These are phyloP conservation scores for Fusarium sp. DNA, from an alignment of 2,329 filamentous ascomycete species.

Conservation along the genomic window DNA sequence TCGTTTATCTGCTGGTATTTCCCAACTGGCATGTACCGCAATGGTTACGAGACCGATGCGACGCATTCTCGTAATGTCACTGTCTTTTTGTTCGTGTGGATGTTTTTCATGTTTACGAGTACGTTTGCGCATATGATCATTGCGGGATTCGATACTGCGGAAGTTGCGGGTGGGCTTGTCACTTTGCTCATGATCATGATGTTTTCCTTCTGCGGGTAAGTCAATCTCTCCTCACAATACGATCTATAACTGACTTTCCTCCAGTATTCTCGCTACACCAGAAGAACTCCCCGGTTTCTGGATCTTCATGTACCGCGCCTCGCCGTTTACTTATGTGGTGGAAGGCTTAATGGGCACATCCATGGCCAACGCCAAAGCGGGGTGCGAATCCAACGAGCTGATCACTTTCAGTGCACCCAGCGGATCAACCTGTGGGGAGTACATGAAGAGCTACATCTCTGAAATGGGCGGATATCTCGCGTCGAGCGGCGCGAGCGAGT, in stretches of 20 bases:
- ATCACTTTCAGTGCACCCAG: constrained; percentile 69
- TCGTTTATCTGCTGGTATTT: constrained; percentile 77
- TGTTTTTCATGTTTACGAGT: constrained; percentile 73
- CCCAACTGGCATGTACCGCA: constrained; percentile 71
- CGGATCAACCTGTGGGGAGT: constrained; percentile 66
- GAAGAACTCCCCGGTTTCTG: constrained; percentile 76
- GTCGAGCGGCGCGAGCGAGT: constrained; percentile 47
- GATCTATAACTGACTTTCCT: not conserved
- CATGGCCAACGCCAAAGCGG: constrained; percentile 69
- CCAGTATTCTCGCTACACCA: constrained; percentile 71
- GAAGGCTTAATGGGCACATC: constrained; percentile 72
- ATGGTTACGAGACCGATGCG: constrained; percentile 64
- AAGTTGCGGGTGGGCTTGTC: constrained; percentile 72
- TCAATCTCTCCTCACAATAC: fast-evolving
- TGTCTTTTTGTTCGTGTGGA: constrained; percentile 71
- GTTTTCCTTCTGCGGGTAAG: constrained; percentile 75
- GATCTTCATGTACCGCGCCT: constrained; percentile 81
- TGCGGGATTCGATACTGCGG: constrained; percentile 70
- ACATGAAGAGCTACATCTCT: constrained; percentile 62
- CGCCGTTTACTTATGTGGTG: constrained; percentile 80
- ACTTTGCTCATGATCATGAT: constrained; percentile 73
- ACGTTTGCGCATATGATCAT: constrained; percentile 76
- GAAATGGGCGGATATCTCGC: constrained; percentile 60
- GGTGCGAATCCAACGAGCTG: constrained; percentile 73
- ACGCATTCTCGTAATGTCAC: constrained; percentile 63